Conservation (phyloP, 2,329 filamentous ascomycete species). For the Zarea fungicola region DNA sequence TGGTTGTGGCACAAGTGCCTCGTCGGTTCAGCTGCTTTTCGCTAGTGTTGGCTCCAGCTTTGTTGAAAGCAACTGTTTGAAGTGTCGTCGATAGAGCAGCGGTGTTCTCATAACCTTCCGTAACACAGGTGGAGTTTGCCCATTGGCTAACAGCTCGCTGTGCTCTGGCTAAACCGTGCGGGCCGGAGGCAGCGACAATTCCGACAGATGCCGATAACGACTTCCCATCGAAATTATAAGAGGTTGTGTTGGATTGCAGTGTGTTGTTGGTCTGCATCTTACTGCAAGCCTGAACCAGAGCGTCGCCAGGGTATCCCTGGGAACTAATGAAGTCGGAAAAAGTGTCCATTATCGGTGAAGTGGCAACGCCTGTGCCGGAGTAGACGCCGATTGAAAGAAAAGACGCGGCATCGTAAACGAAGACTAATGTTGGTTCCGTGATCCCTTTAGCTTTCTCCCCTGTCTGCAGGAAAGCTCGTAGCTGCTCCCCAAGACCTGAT, state of each 20-base stretch:
- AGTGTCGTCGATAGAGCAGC: conserved; percentile 18
- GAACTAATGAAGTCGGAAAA: conserved; percentile 6
- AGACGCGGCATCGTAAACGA: background rate
- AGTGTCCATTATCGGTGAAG: conserved; percentile 14
- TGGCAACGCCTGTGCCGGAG: conserved; percentile 17
- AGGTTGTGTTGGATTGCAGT: conserved; percentile 7
- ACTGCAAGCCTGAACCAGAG: background rate
- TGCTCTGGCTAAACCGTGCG: conserved; percentile 19
- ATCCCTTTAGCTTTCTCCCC: background rate
- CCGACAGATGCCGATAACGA: background rate
- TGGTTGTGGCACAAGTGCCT: background rate
- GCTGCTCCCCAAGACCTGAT: background rate
- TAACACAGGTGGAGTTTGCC: conserved; percentile 24
- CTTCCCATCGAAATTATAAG: conserved; percentile 5
- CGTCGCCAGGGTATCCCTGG: background rate
- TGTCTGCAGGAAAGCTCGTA: background rate
- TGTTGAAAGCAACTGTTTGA: conserved; percentile 21
- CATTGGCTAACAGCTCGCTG: conserved; percentile 24
- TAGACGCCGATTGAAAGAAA: conserved; percentile 18
- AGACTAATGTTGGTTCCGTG: background rate
- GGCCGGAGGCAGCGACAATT: conserved; percentile 16
- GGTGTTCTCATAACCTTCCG: conserved; percentile 17
- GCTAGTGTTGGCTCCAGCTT: conserved; percentile 17
- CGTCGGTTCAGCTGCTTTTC: background rate
- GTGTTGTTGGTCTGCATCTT: conserved; percentile 15